Evolutionary conservation across 352 stramenopile species (phyloP), one percentile per base, ranked within the genome.

Genomic region (Globisporangium echinulatum): DNA sequence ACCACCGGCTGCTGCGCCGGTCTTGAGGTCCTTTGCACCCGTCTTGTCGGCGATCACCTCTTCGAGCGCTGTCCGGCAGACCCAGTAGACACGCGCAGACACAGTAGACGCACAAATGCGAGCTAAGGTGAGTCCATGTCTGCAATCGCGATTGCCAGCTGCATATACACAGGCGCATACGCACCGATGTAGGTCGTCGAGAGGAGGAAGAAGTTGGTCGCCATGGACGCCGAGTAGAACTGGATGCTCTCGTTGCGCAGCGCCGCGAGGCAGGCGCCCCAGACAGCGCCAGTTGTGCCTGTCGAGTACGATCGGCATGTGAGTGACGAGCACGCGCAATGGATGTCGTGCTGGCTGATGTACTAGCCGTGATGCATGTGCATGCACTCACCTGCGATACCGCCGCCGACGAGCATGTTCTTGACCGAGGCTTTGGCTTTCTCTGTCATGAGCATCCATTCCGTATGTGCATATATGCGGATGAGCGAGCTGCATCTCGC

Each of bases 151-250:
- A 33, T 33, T 33, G 25, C 25, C 25, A 33, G 25, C 25, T 33
- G 25, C 25, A 33, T 3, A 33, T 33, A 3, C 25, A 33, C 25
- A 33, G 25, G 25, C 0, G 52, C 11, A 42, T 43, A 13, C 67
- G 55, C 46, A 91, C 83, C 76, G 48, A 92, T 90, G 64, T 89
- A 94, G n/a, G 85, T 91, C n/a, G 83, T 83, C 3, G 79, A 87
- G 6, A 91, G 56, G 48, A 94, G 59, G 61, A 92, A 91, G 50
- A 94, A 92, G 64, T 92, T 94, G 64, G 83, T 79, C 7, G 81
- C 83, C 77, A 94, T 90, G 25, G 83, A 90, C 10, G 85, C 79
- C 15, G 85, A 67, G 62, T 91, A 94, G 55, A 94, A 94, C 59
- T 72, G 75, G 54, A 90, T 70, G 55, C 76, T 92, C 46, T 94